Base-by-base conservation (phyloP, 257 asterid species). In the Petunia axillaris region DNA sequence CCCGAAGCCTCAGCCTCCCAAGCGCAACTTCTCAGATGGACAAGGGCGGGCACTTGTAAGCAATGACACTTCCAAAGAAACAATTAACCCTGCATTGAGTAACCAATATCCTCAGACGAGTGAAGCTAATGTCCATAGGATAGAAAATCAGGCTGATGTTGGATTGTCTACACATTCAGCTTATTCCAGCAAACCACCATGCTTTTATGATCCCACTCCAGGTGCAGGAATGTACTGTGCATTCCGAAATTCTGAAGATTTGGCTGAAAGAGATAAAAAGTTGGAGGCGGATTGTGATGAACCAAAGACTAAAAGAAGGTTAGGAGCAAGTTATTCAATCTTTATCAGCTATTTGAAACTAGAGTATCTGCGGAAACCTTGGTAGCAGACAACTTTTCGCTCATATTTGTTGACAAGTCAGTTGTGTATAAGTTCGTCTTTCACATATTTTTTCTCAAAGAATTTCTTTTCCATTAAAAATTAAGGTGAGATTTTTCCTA, bases 301-400 rank as follows among this genome's bases (percentile, higher is more conserved):
- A 54, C 85, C 55, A 44, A 88, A 82, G 82, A 82, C 86, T 80
- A 95, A 91, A 87, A 86, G 91, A 89, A 90, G 79, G 98, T 91
- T 81, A 87, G 81, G 9, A 15, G 65, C 37, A 36, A 74, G 54
- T 4, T 41, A 66, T 53, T 64, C 71, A 65, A 55, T 41, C 52
- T 74, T 46, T 10, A 36, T 35, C 68, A 44, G 1, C 43, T 10
- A 37, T 57, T 43, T 64, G 3, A 48, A 2, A 4, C 37, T 5
- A 74, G 36, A 1, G 6, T 15, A 5, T 64, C 40, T 8, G 6
- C 10, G 2, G 59, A 70, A n/a, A 36, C 39, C 5, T 7, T 64
- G 70, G 14, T 64, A 41, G 25, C 81, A 36, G 38, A 8, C 38
- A 50, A 75, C 50, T 39, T 62, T 63, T 36, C 25, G 48, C 66